Evolutionary conservation across 2,329 filamentous ascomycete genomes (phyloP).

Genomic region (Aureobasidium sp.): DNA sequence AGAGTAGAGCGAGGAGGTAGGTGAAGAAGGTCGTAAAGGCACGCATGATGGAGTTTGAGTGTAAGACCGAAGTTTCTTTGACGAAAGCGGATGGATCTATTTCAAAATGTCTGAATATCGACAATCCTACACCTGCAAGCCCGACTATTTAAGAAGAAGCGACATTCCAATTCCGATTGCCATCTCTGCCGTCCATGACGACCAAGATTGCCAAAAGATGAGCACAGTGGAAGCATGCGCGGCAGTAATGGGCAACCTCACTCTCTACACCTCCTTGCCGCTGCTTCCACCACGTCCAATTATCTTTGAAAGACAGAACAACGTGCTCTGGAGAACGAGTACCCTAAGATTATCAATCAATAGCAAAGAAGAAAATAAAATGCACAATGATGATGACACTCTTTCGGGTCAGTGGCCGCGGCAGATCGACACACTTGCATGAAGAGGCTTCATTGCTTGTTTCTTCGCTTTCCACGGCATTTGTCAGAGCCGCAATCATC

Average conservation of each 20-base stretch:
- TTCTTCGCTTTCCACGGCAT: not conserved
- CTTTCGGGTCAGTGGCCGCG: not conserved
- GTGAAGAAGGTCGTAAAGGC: not conserved
- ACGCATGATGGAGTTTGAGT: not conserved
- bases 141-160: not conserved
- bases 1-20: not conserved
- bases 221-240: not conserved
- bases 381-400: constrained; percentile 4
- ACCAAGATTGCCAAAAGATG: not conserved
- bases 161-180: not conserved
- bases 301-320: not conserved
- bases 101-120: not conserved
- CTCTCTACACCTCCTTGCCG: not conserved
- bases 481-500: not conserved
- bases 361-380: not conserved
- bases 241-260: not conserved
- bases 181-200: not conserved
- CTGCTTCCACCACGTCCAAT: not conserved
- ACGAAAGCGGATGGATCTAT: not conserved
- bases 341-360: not conserved
- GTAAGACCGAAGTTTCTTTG: not conserved
- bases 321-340: not conserved
- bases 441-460: not conserved
- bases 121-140: not conserved
- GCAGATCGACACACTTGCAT: not conserved